Conservation (phyloP, 495 filamentous ascomycete species). For the Apiosordaria backusii region DNA sequence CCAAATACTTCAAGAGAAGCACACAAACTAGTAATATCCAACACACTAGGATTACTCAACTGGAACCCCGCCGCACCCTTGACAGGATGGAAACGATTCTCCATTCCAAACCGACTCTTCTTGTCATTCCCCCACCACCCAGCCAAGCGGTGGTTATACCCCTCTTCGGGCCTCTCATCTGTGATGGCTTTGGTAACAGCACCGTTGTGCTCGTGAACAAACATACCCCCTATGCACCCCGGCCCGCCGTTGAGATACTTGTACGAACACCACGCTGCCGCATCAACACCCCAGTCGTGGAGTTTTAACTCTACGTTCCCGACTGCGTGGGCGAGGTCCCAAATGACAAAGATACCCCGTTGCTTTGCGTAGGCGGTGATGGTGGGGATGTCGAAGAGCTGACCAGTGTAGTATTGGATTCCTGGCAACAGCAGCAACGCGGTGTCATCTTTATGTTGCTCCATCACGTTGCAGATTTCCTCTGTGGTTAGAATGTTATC, state of each 20-base stretch:
- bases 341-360: slow-evolving; percentile 76
- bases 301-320: slow-evolving; percentile 83
- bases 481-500: slow-evolving; percentile 60
- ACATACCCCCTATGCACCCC: slow-evolving; percentile 79
- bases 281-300: slow-evolving; percentile 94
- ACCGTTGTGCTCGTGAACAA: slow-evolving; percentile 78
- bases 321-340: slow-evolving; percentile 93
- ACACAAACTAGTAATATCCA: slow-evolving; percentile 65
- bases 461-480: slow-evolving; percentile 72
- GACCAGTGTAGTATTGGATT: slow-evolving; percentile 93
- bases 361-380: slow-evolving; percentile 80
- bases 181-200: slow-evolving; percentile 41
- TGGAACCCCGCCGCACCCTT: slow-evolving; percentile 67
- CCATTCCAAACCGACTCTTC: slow-evolving; percentile 72
- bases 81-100: slow-evolving; percentile 70
- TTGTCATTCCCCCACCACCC: slow-evolving; percentile 93
- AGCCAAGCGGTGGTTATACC: slow-evolving; percentile 56
- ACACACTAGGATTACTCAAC: slow-evolving; percentile 62
- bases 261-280: slow-evolving; percentile 95
- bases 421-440: slow-evolving; percentile 83
- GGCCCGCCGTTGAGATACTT: slow-evolving; percentile 95
- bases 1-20: slow-evolving; percentile 79
- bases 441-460: slow-evolving; percentile 68
- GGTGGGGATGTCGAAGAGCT: slow-evolving; percentile 77
- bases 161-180: slow-evolving; percentile 36